Base-by-base conservation (phyloP, 345 rosid genomes). In the Populus ilicifolia region DNA sequence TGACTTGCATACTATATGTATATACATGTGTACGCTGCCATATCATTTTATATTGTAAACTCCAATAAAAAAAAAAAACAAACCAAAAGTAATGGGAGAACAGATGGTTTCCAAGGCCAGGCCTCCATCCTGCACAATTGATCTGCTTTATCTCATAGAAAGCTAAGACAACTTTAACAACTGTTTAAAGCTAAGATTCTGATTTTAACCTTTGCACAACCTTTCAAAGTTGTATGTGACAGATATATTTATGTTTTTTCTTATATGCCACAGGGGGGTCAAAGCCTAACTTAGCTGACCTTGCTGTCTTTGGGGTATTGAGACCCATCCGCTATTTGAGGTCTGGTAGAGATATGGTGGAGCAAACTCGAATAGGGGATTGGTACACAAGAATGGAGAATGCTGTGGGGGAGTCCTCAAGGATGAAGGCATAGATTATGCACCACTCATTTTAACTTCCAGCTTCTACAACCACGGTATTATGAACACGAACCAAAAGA, bases 271-370 rank as follows among this genome's bases (percentile, higher is more conserved):
- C 91, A 95, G 98, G 98, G 78, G 97, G 93, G 5, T 77, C 89
- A 5, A 84, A 87, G 82, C 99, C 98, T 33, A 95, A 95, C 88
- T 76, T 93, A 82, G 99, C 97, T 6, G 99, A 95, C 84, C 97
- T 95, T 2, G 89, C 98, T 25, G 99, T 90, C 9, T 95, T 89
- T 59, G 99, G 98, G 59, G 98, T 95, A 23, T 80, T 95, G 87
- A 93, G 98, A 85, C 99, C 99, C 3, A 92, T 93, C 70, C 91
- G 96, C 21, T 80, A 90, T 79, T 90, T 95, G 21, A 78, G 84
- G 71, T 90, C 98, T 1, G 98, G 99, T 29, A 86, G 83, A 72
- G 99, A 95, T 83, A 93, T 93, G 99, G 98, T 91, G 79, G 90
- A 92, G 74, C 89, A 93, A 77, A 95, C 97, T 46, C 91, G 81